Percentiles rank a stretch among this genome's conserved stretches.
phyloP scores from a whole-genome alignment of 306 rosid species.

The Abrus precatorius region DNA sequence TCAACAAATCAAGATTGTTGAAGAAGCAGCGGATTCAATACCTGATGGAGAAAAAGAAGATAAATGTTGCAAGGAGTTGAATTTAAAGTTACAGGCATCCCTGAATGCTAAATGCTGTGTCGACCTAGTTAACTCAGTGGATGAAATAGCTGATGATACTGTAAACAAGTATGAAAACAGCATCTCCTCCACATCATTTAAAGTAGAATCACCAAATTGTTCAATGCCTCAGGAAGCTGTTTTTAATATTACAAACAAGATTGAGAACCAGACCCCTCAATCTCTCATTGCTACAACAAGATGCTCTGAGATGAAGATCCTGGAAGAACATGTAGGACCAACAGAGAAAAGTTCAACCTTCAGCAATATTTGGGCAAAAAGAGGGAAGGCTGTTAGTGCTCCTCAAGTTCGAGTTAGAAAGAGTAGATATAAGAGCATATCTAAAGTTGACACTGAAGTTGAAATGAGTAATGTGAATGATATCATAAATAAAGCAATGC shows the following conservation, averaged over 20 bases:
- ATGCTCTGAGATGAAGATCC: conserved; percentile 47
- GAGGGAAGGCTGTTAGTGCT: conserved; percentile 73
- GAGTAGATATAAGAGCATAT: conserved; percentile 45
- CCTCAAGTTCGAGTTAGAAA: conserved; percentile 58
- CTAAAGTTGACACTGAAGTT: conserved; percentile 45
- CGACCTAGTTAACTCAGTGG: conserved; percentile 36
- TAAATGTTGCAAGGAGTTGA: conserved; percentile 31
- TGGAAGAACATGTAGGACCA: conserved; percentile 40
- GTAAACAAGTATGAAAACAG: conserved; percentile 41
- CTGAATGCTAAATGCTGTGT: conserved; percentile 18
- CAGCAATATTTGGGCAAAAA: conserved; percentile 69
- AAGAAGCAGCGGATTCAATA: conserved; percentile 44
- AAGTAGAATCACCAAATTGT: conserved; percentile 48
- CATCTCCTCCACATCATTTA: conserved; percentile 37
- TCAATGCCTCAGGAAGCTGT: conserved; percentile 43
- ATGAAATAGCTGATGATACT: conserved; percentile 43
- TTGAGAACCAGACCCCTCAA: conserved; percentile 53
- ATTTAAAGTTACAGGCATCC: conserved; percentile 35
- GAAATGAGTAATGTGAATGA: conserved; percentile 45
- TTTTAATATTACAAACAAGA: conserved; percentile 41
- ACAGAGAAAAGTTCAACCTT: conserved; percentile 44
- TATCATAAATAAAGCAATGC: conserved; percentile 33
- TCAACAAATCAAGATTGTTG: conserved; percentile 40
- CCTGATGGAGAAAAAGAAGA: conserved; percentile 44
- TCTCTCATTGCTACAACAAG: conserved; percentile 41